Evolutionary conservation across 1,284 basidiomycete species (phyloP).

Genomic region (Rhodotorula sp.): DNA sequence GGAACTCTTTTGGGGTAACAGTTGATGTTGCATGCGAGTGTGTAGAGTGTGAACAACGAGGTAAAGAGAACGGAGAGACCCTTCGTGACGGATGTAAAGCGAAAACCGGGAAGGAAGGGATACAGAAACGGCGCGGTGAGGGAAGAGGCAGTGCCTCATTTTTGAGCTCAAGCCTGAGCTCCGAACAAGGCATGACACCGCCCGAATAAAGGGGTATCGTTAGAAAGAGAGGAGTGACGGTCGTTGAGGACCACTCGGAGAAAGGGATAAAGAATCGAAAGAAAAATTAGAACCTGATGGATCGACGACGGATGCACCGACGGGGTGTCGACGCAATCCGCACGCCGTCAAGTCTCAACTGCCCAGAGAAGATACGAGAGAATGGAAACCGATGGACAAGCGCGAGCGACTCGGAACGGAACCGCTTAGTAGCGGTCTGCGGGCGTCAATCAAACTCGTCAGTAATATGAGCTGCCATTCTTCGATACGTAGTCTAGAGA

Average conservation of each 20-base stretch:
- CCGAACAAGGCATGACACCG: background rate
- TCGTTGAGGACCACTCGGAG: slow-evolving; percentile 1
- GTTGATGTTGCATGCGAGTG: slow-evolving; percentile 12
- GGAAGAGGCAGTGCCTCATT: background rate
- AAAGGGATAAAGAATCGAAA: background rate
- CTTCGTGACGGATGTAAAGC: background rate
- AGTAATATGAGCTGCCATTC: background rate
- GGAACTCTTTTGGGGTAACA: background rate
- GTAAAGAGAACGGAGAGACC: background rate
- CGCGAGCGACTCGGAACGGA: background rate
- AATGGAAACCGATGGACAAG: background rate
- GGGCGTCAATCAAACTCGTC: background rate
- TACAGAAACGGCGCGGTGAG: no score
- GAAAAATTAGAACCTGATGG: background rate
- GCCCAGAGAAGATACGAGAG: background rate
- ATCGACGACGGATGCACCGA: background rate
- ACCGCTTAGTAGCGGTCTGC: slow-evolving; percentile 59
- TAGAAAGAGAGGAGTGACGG: background rate
- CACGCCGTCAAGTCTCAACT: slow-evolving; percentile 2
- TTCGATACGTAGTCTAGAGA: no score
- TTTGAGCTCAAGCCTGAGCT: background rate
- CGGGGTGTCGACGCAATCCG: background rate
- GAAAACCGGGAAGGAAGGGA: background rate
- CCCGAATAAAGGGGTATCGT: background rate
- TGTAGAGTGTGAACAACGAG: slow-evolving; percentile 1